Conservation (phyloP, 2,329 filamentous ascomycete species). For the Fusarium vanettenii region DNA sequence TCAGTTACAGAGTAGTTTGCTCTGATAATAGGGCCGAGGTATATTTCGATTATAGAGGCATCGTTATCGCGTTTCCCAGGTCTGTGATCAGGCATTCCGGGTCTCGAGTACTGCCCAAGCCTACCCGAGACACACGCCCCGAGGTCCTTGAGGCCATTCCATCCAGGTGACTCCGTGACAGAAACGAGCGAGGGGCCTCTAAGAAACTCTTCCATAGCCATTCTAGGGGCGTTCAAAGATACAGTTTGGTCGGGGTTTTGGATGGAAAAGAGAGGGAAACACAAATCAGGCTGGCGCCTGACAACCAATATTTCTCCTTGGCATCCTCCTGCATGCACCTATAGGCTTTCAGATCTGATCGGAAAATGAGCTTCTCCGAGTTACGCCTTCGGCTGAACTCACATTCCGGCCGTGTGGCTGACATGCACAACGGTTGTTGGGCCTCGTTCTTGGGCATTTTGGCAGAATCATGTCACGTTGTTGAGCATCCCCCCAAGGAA, state of each 20-base stretch:
- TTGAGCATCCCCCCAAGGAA: neutral
- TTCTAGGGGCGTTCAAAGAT: neutral
- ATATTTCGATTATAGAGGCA: neutral
- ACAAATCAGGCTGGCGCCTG: neutral
- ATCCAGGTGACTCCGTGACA: neutral
- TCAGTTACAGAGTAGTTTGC: neutral
- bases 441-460: neutral
- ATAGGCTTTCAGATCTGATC: neutral
- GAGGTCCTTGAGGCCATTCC: neutral
- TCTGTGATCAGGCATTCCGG: neutral
- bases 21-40: neutral
- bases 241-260: neutral
- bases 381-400: neutral
- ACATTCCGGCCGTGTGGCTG: neutral
- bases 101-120: neutral
- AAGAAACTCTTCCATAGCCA: neutral
- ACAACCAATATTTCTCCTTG: neutral
- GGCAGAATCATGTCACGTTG: neutral
- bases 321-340: neutral
- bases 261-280: neutral
- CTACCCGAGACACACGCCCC: neutral
- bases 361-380: neutral
- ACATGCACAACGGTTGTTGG: neutral
- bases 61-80: neutral
- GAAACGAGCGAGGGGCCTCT: neutral